Evolutionary conservation across 257 asterid genomes (phyloP), one percentile per base, ranked within the genome.

Genomic region (Eucommia ulmoides): DNA sequence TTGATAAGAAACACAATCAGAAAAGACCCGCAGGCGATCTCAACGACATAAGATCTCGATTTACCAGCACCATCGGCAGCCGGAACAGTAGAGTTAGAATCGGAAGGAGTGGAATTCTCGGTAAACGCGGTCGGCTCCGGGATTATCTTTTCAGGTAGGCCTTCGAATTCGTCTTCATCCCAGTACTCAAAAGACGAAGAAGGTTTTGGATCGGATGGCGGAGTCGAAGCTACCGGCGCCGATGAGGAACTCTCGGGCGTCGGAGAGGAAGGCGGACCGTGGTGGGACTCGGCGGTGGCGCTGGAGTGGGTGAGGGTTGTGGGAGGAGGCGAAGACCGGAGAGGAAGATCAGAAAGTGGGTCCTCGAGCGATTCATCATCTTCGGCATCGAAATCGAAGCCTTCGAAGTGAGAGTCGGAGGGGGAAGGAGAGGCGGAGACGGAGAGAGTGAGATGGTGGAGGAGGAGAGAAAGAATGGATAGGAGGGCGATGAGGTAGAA

Each of bases 91-190:
- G n/a, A n/a, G n/a, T n/a, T n/a, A 23, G 72, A 55, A 19, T 52
- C 62, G 7, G 67, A 49, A 2, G 21, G 51, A 20, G 68, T 10
- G 20, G 61, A 56, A 17, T 74, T 61, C 54, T 63, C 82, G 24
- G 66, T 23, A 20, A 50, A 45, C 51, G 45, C 75, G n/a, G 62
- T 45, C 3, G 70, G 64, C 29, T 53, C 16, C 22, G 44, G 49
- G 8, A 5, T 29, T 12, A 5, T 29, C 7, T 7, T 7, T 24
- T 66, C 64, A 12, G 95, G 93, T 46, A 88, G 61, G 4, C 97
- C 97, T 60, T 88, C 97, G 41, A 88, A 88, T 50, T 88, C 95
- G 58, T 88, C 97, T 41, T 88, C 97, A 41, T 88, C 95, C 97
- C 97, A 88, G 63, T 70, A 63, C 0, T 79, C 84, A 45, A 75